phyloP scores from a whole-genome alignment of 768 basidiomycete genomes.

The Lentinula sp. region DNA sequence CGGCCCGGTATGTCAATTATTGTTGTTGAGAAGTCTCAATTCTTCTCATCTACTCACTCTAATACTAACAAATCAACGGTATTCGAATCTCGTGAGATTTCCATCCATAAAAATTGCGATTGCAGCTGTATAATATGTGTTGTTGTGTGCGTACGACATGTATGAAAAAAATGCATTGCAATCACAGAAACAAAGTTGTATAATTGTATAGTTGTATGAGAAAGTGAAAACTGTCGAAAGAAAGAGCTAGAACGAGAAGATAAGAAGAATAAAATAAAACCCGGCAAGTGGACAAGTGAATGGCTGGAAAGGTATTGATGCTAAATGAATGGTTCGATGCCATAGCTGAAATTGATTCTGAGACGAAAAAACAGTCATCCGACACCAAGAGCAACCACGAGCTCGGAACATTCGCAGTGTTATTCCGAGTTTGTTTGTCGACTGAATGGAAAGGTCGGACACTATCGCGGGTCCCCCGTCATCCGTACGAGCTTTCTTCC shows the following conservation, averaged over 20 bases:
- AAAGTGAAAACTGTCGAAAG: not conserved
- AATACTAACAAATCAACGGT: not conserved
- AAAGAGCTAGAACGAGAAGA: not conserved
- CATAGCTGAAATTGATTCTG: not conserved
- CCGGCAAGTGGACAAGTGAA: not conserved
- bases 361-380: not conserved
- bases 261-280: not conserved
- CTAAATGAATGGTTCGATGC: not conserved
- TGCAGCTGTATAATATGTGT: not conserved
- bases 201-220: not conserved
- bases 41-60: not conserved
- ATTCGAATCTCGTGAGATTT: not conserved
- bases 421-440: not conserved
- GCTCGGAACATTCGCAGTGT: not conserved
- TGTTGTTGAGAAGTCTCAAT: not conserved
- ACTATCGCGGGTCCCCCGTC: not conserved
- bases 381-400: not conserved
- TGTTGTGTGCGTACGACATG: not conserved
- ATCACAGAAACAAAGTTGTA: not conserved
- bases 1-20: not conserved
- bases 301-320: not conserved
- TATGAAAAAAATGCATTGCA: not conserved
- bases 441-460: not conserved
- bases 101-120: not conserved
- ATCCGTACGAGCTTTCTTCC: slow-evolving; percentile 7